Base-by-base conservation (phyloP, 2,329 filamentous ascomycete genomes). In the Rhynchosporium agropyri region DNA sequence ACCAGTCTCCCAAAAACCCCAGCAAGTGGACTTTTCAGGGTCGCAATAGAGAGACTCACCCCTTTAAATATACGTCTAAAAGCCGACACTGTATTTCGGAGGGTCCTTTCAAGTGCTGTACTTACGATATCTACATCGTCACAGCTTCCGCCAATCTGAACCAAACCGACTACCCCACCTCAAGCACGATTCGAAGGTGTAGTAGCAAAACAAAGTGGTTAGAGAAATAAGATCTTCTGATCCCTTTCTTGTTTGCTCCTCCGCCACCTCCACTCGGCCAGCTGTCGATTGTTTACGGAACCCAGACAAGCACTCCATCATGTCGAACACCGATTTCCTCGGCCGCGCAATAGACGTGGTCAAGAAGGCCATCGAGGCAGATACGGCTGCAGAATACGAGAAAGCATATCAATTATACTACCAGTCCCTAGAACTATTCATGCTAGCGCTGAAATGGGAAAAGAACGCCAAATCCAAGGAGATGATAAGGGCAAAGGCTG, bases 371-470 rank as follows among this genome's bases (percentile, higher is more conserved):
- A 98, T 99, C 80, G 93, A 97, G 76, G 88, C 90, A 72, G 95
- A 99, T 81, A 96, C 94, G 70, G 90, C 91, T 51, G 93, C 92
- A 76, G 92, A 98, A 76, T 99, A 99, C 79, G 92, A 97, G 73
- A 94, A 96, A 78, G 95, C 95, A 62, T 98, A 98, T 77, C 91
- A 97, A 75, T 84, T 90, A 67, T 99, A 99, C 85, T 97, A 97
- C 81, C 89, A 92, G 70, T 89, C 94, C 58, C 90, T 99, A 71
- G 94, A 99, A 79, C 87, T 98, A 63, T 99, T 98, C 83, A 97
- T 99, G 90, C 90, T 98, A 65, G 95, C 95, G 40, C 84, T 99
- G 65, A 99, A 99, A 83, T 99, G 94, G 94, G 95, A 99, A 81
- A 99, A 98, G 85, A 98, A 97, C 80, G 88, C 90, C 67, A 94